A percentile compares a stretch with the other conserved stretches of the same genome.
Evolutionary conservation across 1,284 basidiomycete genomes (phyloP).

Genomic region (Moniliella sp.): DNA sequence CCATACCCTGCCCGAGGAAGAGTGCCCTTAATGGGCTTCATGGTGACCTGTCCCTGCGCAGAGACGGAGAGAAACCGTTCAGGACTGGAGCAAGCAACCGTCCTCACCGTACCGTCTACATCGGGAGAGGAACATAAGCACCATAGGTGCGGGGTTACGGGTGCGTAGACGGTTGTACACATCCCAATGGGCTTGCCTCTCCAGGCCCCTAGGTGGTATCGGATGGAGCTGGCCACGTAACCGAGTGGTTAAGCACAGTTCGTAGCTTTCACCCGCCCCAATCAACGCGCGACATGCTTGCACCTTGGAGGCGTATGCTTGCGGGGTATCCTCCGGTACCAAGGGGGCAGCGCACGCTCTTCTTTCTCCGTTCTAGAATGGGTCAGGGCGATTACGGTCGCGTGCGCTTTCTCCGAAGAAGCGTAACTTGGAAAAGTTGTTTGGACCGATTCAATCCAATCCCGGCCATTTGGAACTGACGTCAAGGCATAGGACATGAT

Average conservation of each 20-base stretch:
- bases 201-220: not conserved
- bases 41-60: slow-evolving; percentile 48
- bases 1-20: slow-evolving; percentile 19
- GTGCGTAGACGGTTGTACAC: slow-evolving; percentile 35
- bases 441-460: too few relatives aligned
- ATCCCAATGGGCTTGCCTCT: slow-evolving; percentile 11
- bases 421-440: too few relatives aligned
- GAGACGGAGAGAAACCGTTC: slow-evolving; percentile 79
- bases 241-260: slow-evolving; percentile 71
- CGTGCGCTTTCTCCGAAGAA: too few relatives aligned
- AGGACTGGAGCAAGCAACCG: slow-evolving; percentile 42
- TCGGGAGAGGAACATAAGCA: slow-evolving; percentile 53
- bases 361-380: too few relatives aligned
- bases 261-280: slow-evolving; percentile 74
- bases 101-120: slow-evolving; percentile 40
- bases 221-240: slow-evolving; percentile 32
- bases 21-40: slow-evolving; percentile 85
- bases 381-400: too few relatives aligned
- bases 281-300: slow-evolving; percentile 53
- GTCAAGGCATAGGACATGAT: too few relatives aligned
- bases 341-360: too few relatives aligned
- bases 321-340: slow-evolving; percentile 29
- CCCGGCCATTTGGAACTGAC: too few relatives aligned
- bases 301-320: slow-evolving; percentile 52
- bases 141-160: slow-evolving; percentile 80